Percentiles rank a stretch among this genome's conserved stretches.
These are phyloP conservation scores for Aspergillus latus DNA, from an alignment of 2,329 filamentous ascomycete species.

Conservation along the genomic window DNA sequence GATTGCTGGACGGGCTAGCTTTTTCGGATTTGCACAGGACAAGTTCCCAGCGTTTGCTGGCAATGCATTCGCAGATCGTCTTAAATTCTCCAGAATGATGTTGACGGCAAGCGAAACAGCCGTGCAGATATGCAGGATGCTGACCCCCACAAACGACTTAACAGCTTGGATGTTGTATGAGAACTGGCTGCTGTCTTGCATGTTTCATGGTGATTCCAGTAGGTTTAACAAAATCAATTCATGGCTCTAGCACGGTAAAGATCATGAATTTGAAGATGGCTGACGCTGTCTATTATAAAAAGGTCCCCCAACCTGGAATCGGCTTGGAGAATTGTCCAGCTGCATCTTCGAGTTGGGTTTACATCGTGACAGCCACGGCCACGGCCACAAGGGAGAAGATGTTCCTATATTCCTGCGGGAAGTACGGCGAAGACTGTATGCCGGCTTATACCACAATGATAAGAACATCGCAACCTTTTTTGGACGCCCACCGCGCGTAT, in stretches of 20 bases:
- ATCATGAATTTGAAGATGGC: neutral
- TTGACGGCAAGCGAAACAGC: slow-evolving; percentile 37
- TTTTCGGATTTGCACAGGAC: slow-evolving; percentile 24
- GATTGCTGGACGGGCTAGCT: slow-evolving; percentile 34
- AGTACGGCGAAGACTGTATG: slow-evolving; percentile 27
- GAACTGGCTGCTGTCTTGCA: slow-evolving; percentile 37
- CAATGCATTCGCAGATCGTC: slow-evolving; percentile 7
- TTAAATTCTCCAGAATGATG: slow-evolving; percentile 28
- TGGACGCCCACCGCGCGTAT: slow-evolving; percentile 28
- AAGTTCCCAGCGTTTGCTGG: slow-evolving; percentile 8
- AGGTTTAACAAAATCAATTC: slow-evolving; percentile 3
- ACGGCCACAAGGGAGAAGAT: slow-evolving; percentile 13
- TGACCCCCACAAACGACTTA: slow-evolving; percentile 43
- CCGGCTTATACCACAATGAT: slow-evolving; percentile 29
- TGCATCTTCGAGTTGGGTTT: slow-evolving; percentile 29
- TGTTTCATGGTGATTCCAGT: slow-evolving; percentile 42
- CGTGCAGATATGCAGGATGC: slow-evolving; percentile 37
- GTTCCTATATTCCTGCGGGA: slow-evolving; percentile 26
- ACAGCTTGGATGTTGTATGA: slow-evolving; percentile 33
- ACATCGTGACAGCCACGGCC: slow-evolving; percentile 24
- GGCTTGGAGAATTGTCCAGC: slow-evolving; percentile 29
- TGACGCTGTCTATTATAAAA: slow-evolving; percentile 2
- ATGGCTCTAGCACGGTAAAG: neutral
- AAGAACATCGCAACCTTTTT: slow-evolving; percentile 32
- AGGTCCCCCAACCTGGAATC: slow-evolving; percentile 28